Base-by-base conservation (phyloP, 768 basidiomycete genomes). In the Suillus americanus region DNA sequence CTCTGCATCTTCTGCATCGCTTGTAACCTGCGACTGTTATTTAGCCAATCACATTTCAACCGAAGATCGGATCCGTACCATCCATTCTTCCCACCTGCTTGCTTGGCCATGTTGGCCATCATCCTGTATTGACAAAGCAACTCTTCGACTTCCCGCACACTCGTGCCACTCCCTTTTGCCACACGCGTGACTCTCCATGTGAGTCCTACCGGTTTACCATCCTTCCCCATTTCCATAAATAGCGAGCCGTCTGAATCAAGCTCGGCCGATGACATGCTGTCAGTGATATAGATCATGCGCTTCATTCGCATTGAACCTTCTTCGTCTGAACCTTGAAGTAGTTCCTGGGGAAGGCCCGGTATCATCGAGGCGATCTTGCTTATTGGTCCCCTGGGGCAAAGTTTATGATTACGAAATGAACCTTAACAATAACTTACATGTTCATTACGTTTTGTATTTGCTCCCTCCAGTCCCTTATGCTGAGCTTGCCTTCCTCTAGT, bases 351-450 rank as follows among this genome's bases (percentile, higher is more conserved):
- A 66, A 99, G 85, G 33, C 97, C 97, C 3, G 97, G 97, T 65
- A 99, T 99, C 95, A 99, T 98, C 18, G 92, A 94, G 35, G 97
- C 95, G 71, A 99, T 96, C 79, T 99, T 99, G 73, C 92, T 94
- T 62, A 99, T 88, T 9, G 97, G 96, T n/a, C 97, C 97, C 94
- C 96, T 97, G 72, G 10, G 68, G 68, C 62, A 62, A 69, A 55
- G 51, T 72, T 41, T 64, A 65, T 13, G 66, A 56, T 59, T 45
- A 59, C 59, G 61, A 43, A 28, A 33, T 35, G 40, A 62, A 50
- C 23, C 57, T 35, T 16, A 59, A 61, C 46, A 66, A 67, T 25
- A n/a, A 79, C 87, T 69, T 70, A 91, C 97, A 99, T 97, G 73
- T 93, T 94, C 97, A 98, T 98, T 67, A 99, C 91, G 68, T 94